These are phyloP conservation scores for Hyphodiscus sp. DNA, from an alignment of 2,329 filamentous ascomycete genomes.

Conservation along the genomic window DNA sequence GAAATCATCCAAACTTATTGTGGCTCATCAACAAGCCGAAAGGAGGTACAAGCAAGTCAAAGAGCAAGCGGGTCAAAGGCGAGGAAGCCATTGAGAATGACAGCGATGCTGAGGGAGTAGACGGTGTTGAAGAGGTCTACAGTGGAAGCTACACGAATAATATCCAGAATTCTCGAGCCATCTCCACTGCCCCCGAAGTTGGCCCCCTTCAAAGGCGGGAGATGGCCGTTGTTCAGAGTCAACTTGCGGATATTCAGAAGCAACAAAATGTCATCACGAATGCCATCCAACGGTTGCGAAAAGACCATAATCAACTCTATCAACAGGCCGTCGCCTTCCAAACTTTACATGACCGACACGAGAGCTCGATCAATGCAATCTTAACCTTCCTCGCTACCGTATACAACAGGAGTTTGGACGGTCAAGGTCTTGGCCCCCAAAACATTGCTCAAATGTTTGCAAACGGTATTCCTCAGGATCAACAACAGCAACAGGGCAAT, in stretches of 20 bases:
- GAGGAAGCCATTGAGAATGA: slow-evolving; percentile 61
- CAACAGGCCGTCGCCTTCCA: slow-evolving; percentile 86
- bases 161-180: slow-evolving; percentile 37
- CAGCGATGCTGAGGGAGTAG: slow-evolving; percentile 59
- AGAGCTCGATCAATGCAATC: slow-evolving; percentile 98
- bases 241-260: slow-evolving; percentile 74
- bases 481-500: slow-evolving; percentile 44
- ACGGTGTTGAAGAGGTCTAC: slow-evolving; percentile 29
- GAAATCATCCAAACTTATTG: slow-evolving; percentile 82
- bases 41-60: slow-evolving; percentile 55
- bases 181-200: slow-evolving; percentile 29
- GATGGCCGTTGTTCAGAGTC: slow-evolving; percentile 67
- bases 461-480: slow-evolving; percentile 59
- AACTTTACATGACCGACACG: slow-evolving; percentile 88
- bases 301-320: slow-evolving; percentile 83
- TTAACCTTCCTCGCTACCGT: slow-evolving; percentile 94
- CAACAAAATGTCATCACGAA: slow-evolving; percentile 82
- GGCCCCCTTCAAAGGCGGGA: slow-evolving; percentile 61
- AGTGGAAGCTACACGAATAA: slow-evolving; percentile 28
- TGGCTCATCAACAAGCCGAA: slow-evolving; percentile 98
- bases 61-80: slow-evolving; percentile 45
- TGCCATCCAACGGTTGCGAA: slow-evolving; percentile 72
- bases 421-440: slow-evolving; percentile 60
- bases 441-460: slow-evolving; percentile 82
- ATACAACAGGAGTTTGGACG: slow-evolving; percentile 88